These are phyloP conservation scores for Phytopythium cucurbitacearum DNA, from an alignment of 352 stramenopile genomes.

Conservation along the genomic window DNA sequence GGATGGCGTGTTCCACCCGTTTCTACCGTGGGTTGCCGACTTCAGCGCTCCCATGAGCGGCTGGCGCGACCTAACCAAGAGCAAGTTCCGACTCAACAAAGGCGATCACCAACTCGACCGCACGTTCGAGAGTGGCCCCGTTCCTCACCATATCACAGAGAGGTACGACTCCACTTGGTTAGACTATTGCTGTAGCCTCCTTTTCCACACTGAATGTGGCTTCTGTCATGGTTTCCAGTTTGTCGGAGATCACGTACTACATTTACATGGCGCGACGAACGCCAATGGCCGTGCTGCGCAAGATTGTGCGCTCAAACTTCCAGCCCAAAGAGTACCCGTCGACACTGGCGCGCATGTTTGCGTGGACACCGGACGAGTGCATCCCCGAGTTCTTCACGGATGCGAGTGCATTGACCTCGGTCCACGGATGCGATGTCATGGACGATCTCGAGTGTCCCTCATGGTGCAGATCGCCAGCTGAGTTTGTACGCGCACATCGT, in stretches of 20 bases:
- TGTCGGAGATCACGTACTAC: slow-evolving; percentile 95
- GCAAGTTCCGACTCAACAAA: slow-evolving; percentile 95
- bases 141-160: slow-evolving; percentile 94
- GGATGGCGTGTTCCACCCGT: slow-evolving; percentile 83
- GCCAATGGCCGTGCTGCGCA: slow-evolving; percentile 77
- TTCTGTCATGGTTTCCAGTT: slow-evolving; percentile 7
- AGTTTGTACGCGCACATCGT: slow-evolving; percentile 90
- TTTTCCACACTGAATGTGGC: neutral
- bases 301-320: slow-evolving; percentile 91
- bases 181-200: neutral
- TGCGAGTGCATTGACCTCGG: slow-evolving; percentile 76
- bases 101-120: slow-evolving; percentile 91
- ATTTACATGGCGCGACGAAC: slow-evolving; percentile 94
- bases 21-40: slow-evolving; percentile 96
- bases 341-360: slow-evolving; percentile 87
- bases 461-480: slow-evolving; percentile 52
- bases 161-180: slow-evolving; percentile 21
- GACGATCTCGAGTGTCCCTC: slow-evolving; percentile 59
- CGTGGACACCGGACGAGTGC: slow-evolving; percentile 95
- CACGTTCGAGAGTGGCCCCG: slow-evolving; percentile 81
- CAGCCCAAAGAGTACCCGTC: slow-evolving; percentile 92
- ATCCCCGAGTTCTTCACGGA: slow-evolving; percentile 95
- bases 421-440: slow-evolving; percentile 67
- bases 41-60: slow-evolving; percentile 58
- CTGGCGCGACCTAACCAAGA: slow-evolving; percentile 89